These are phyloP conservation scores for Globisporangium middletonii DNA, from an alignment of 352 stramenopile species.

Conservation along the genomic window DNA sequence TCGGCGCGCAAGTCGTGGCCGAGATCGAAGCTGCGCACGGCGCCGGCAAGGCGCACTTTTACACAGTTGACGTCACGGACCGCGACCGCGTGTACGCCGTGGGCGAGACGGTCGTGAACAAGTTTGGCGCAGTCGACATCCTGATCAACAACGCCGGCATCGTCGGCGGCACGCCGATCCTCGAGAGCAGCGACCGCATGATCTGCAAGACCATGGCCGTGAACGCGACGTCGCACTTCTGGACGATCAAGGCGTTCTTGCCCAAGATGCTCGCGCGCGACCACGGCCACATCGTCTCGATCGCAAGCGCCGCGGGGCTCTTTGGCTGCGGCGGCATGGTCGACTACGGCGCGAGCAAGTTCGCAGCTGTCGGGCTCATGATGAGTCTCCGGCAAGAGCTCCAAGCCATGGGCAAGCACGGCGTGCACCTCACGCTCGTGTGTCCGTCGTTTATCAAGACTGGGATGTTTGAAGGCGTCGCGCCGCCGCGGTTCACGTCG, in stretches of 20 bases:
- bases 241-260: conserved; percentile 39
- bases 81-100: conserved; percentile 21
- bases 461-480: conserved; percentile 61
- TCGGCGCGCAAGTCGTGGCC: conserved; percentile 20
- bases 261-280: conserved; percentile 32
- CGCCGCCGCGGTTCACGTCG: conserved; percentile 23
- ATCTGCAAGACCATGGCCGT: conserved; percentile 33
- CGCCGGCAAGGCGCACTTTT: conserved; percentile 16
- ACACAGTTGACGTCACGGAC: conserved; percentile 33
- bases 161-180: conserved; percentile 32
- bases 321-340: conserved; percentile 30
- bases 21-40: conserved; percentile 24
- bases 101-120: conserved; percentile 13
- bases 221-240: conserved; percentile 38
- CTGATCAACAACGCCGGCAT: conserved; percentile 53
- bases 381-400: conserved; percentile 46
- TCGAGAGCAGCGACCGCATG: conserved; percentile 29
- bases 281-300: conserved; percentile 33
- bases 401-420: conserved; percentile 24
- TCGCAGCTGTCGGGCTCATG: conserved; percentile 32
- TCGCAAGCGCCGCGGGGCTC: conserved; percentile 33
- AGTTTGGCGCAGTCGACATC: conserved; percentile 33
- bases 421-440: conserved; percentile 44
- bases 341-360: conserved; percentile 45
- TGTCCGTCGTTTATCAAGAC: conserved; percentile 58